Conservation (phyloP, 2,329 filamentous ascomycete genomes). For the Colletotrichum incanum region DNA sequence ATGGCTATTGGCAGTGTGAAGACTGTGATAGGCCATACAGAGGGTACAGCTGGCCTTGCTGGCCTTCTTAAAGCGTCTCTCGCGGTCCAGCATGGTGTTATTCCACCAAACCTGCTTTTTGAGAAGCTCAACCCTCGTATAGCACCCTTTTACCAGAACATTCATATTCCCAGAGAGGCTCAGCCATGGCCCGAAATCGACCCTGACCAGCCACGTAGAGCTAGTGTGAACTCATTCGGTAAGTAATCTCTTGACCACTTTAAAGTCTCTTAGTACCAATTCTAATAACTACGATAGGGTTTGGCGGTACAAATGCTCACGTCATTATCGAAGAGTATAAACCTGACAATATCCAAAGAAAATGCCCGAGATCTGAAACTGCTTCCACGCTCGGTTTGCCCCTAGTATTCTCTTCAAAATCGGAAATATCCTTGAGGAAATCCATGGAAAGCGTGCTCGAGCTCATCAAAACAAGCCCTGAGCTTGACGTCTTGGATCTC, state of each 20-base stretch:
- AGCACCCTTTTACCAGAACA: slow-evolving; percentile 42
- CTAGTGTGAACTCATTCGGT: not conserved
- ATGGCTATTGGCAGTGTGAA: not conserved
- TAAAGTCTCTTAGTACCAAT: no score
- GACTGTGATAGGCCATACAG: slow-evolving; percentile 49
- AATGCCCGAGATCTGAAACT: no score
- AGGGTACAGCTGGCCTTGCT: slow-evolving; percentile 48
- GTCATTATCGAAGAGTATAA: slow-evolving; percentile 14
- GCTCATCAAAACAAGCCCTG: not conserved
- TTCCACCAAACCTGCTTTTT: slow-evolving; percentile 52
- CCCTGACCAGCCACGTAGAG: not conserved
- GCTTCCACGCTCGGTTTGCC: not conserved
- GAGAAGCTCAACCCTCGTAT: slow-evolving; percentile 49
- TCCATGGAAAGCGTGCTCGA: slow-evolving; percentile 1
- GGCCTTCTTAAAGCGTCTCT: slow-evolving; percentile 47
- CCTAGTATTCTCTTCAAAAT: slow-evolving; percentile 11
- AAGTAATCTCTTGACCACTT: not conserved
- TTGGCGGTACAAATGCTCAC: slow-evolving; percentile 29
- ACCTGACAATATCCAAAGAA: not conserved
- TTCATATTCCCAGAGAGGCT: not conserved
- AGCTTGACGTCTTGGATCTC: not conserved
- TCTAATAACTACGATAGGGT: not conserved
- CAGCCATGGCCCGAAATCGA: not conserved
- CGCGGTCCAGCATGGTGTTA: slow-evolving; percentile 42
- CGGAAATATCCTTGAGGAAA: not conserved